Evolutionary conservation across 345 rosid genomes (phyloP), one percentile per base, ranked within the genome.

Genomic region (Cardamine occulta): DNA sequence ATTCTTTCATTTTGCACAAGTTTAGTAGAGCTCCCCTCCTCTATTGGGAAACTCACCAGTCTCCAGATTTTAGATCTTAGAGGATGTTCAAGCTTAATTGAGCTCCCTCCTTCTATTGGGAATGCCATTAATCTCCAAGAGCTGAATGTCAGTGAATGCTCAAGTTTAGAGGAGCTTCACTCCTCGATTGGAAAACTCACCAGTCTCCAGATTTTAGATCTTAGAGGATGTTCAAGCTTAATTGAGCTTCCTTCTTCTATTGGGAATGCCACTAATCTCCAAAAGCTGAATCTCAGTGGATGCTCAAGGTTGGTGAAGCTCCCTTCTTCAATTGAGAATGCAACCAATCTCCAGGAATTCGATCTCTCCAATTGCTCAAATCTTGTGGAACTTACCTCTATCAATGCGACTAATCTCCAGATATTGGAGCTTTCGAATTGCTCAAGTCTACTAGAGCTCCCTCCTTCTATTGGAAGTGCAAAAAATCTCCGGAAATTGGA

Each of bases 271-370:
- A 21, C 29, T 1, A 21, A 21, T 4, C 28, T 51, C 2, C 0
- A 4, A 6, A 2, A 9, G 1, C 9, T 37, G 1, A 0, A 10
- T 37, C 42, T 0, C 0, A 0, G 0, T 51, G 1, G 0, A 51
- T 49, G 54, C 0, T 18, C 54, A 2, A 17, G 11, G 3, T 7
- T 51, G 5, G 28, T 51, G 6, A 21, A 51, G 6, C 1, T 51
- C 6, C 26, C 57, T 0, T 23, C 32, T 2, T 53, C 58, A 24
- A 24, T 53, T 21, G 13, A 0, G 8, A 53, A 24, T 53, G 31
- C 31, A 28, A 28, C 8, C 0, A 24, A 12, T 53, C 17, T 53
- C n/a, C 1, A 21, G 23, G 1, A 21, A 21, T 21, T 21, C 2
- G 0, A 4, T 21, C 56, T 52, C 6, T 0, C 0, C 0, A 0